Evolutionary conservation across 176 grass and related monocot species (phyloP).

Genomic region (Dendrocalamus sinicus): DNA sequence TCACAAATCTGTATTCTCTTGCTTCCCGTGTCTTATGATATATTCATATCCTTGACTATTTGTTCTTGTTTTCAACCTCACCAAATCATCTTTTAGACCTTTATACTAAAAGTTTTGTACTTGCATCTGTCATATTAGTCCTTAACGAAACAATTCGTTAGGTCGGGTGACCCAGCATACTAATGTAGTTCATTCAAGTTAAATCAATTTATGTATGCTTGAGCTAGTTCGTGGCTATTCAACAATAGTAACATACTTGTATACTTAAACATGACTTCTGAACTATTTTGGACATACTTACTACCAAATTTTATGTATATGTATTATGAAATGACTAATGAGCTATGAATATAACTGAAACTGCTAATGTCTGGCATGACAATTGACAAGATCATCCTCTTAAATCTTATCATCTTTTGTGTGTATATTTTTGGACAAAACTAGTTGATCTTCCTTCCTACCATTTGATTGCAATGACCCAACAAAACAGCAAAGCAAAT

Average conservation of each 20-base stretch:
- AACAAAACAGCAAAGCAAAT: neutral
- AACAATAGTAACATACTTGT: neutral
- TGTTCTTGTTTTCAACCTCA: neutral
- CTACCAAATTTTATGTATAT: neutral
- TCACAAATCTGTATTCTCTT: neutral
- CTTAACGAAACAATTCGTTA: neutral
- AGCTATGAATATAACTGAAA: neutral
- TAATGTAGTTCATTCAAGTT: neutral
- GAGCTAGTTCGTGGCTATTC: neutral
- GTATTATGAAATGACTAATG: too few species aligned
- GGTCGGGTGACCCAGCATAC: neutral
- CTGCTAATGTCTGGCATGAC: neutral
- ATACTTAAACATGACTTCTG: neutral
- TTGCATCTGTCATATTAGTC: neutral
- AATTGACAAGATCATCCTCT: neutral
- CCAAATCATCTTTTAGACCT: too few species aligned
- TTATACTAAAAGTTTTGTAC: neutral
- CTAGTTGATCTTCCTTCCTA: neutral
- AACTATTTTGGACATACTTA: neutral
- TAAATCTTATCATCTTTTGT: neutral
- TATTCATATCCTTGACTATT: neutral
- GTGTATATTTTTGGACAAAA: neutral
- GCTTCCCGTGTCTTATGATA: neutral
- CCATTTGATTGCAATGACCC: neutral
- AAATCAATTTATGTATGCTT: neutral